Base-by-base conservation (phyloP, 352 stramenopile species). In the Phytophthora brassicae region DNA sequence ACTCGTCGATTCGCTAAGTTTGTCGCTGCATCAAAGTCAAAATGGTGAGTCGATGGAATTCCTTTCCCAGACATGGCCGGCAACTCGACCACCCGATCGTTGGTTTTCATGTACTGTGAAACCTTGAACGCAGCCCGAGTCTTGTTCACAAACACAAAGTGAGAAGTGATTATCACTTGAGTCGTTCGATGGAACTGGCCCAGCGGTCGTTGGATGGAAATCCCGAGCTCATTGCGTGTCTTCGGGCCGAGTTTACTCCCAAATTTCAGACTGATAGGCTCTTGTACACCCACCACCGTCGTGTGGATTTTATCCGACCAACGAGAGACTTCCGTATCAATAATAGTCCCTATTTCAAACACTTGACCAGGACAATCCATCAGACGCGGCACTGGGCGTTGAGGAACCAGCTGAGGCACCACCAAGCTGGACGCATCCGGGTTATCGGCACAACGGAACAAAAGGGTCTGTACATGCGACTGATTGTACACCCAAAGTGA, bases 401-500 rank as follows among this genome's bases (percentile, higher is more conserved):
- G 75, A 1, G 77, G 72, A 14, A 93, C 71, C 3, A 92, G 63
- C 43, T 90, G 81, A 56, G 86, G 87, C 0, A 84, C 74, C 20
- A 70, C 65, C 22, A 94, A 61, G n/a, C 69, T 65, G 3, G 68
- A 48, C 2, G 69, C 56, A 49, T 77, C 74, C 6, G 67, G 47
- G 2, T 81, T 79, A 35, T 96, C 86, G 2, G 85, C 70, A 56
- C 75, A 89, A 9, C 88, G 84, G 24, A 94, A 86, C 16, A 94
- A 56, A 24, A 96, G 55, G 28, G 74, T 90, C 23, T 89, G 75
- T 8, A 96, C 75, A 23, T 96, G 88, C 19, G 83, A 94, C 55
- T 96, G 86, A 50, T 96, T 96, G 63, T 95, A 96, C n/a, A 96
- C 79, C 88, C 88, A 96, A 12, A 95, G 58, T 3, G 81, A 90